Percentiles rank a stretch among this genome's conserved stretches.
Evolutionary conservation across 345 rosid genomes (phyloP).

Genomic region (Atalantia buxifolia): DNA sequence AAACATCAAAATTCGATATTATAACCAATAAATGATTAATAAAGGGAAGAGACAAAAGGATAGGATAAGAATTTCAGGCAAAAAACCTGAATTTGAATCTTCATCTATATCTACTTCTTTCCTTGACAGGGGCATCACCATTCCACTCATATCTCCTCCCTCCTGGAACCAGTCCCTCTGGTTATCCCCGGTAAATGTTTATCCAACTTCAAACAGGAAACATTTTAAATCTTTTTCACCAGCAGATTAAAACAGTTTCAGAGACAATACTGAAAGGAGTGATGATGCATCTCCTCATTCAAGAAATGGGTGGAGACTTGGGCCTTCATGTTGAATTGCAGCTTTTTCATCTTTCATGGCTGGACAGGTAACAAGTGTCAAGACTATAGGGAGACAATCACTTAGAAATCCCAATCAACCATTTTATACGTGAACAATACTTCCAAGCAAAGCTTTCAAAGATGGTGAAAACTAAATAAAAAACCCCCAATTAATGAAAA

Average conservation of each 20-base stretch:
- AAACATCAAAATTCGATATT: constrained; percentile 1
- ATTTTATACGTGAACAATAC: not conserved
- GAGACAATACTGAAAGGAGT: not conserved
- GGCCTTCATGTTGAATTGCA: not conserved
- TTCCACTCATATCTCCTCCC: not conserved
- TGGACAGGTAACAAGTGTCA: not conserved
- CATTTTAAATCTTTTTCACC: not conserved
- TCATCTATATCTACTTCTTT: not conserved
- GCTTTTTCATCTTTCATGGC: not conserved
- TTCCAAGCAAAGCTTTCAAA: not conserved
- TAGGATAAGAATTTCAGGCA: constrained; percentile 7
- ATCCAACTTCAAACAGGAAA: not conserved
- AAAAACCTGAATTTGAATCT: constrained; percentile 12
- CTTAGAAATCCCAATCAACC: not conserved
- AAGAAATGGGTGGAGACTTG: not conserved
- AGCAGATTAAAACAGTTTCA: not conserved
- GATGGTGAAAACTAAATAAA: not conserved
- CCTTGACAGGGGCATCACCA: not conserved
- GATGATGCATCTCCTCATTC: not conserved
- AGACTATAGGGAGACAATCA: not conserved
- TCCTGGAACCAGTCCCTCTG: not conserved
- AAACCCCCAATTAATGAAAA: not conserved
- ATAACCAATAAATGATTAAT: not conserved
- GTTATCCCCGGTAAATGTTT: not conserved
- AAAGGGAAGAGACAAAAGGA: constrained; percentile 6